Evolutionary conservation across 805 yeast genomes (phyloP).

Genomic region (Candida coleopterorum): DNA sequence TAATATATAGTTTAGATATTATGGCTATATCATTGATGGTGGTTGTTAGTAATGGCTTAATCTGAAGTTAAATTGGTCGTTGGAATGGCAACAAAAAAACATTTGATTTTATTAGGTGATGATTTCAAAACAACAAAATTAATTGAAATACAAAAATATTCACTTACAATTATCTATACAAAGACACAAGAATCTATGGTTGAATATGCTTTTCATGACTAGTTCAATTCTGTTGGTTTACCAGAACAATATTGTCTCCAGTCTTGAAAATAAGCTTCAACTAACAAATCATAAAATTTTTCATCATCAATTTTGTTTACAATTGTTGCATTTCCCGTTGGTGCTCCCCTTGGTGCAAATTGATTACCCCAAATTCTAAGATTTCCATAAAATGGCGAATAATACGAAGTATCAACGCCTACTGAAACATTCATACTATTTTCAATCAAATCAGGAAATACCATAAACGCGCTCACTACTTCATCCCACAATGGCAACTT

Average conservation of each 20-base stretch:
- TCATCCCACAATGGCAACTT: constrained; percentile 43
- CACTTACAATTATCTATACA: background rate
- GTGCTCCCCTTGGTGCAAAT: constrained; percentile 30
- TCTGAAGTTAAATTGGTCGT: no score
- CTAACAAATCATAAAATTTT: constrained; percentile 23
- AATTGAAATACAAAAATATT: background rate
- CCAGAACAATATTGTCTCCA: constrained; percentile 34
- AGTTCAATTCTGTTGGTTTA: constrained; percentile 7
- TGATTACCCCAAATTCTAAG: constrained; percentile 35
- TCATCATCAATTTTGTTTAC: constrained; percentile 27
- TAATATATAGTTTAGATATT: background rate
- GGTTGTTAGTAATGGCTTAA: no score
- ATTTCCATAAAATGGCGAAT: constrained; percentile 40
- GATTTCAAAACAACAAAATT: background rate
- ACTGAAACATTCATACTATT: constrained; percentile 24
- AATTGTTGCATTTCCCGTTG: constrained; percentile 33
- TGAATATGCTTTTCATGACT: no score
- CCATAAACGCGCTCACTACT: constrained; percentile 34
- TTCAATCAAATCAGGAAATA: constrained; percentile 29
- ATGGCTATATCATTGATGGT: background rate
- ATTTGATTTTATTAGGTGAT: background rate
- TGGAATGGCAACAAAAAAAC: background rate
- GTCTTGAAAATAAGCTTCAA: constrained; percentile 29
- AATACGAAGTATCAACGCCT: constrained; percentile 36
- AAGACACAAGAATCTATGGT: no score